phyloP scores from a whole-genome alignment of 2,329 filamentous ascomycete species.

The Cryphonectria japonica region DNA sequence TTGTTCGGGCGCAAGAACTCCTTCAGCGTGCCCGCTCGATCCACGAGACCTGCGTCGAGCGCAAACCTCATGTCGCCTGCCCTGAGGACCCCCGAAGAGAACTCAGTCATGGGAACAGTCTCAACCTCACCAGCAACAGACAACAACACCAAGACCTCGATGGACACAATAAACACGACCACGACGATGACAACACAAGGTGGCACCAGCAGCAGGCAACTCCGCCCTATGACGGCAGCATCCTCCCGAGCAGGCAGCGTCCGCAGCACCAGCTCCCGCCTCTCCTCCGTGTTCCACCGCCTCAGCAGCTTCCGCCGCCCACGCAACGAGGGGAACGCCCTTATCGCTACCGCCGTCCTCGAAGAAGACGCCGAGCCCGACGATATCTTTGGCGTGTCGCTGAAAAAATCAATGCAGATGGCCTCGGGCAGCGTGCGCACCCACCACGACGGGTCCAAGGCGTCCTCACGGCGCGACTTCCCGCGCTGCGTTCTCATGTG shows the following conservation, averaged over 20 bases:
- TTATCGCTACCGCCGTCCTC: constrained; percentile 21
- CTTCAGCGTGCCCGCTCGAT: constrained; percentile 23
- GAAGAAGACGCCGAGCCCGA: constrained; percentile 35
- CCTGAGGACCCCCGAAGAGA: not conserved
- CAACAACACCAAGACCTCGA: not conserved
- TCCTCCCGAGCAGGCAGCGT: constrained; percentile 22
- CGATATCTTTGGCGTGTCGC: constrained; percentile 45
- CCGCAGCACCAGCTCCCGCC: constrained; percentile 30
- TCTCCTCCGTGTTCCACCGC: constrained; percentile 40
- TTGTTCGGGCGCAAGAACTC: constrained; percentile 26
- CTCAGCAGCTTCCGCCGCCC: constrained; percentile 39
- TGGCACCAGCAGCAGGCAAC: not conserved
- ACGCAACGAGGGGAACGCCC: constrained; percentile 29
- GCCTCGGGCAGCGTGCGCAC: constrained; percentile 45
- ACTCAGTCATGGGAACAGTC: not conserved
- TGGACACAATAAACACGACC: constrained; percentile 14
- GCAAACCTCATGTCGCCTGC: not conserved
- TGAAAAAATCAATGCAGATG: constrained; percentile 45
- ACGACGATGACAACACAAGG: not conserved
- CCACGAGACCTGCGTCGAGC: constrained; percentile 15
- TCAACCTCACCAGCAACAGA: not conserved
- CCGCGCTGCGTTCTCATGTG: constrained; percentile 48
- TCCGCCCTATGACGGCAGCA: constrained; percentile 2
- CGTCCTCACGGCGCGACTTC: constrained; percentile 44
- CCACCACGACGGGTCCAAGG: constrained; percentile 41